Conservation (phyloP, 345 rosid genomes). For the Angophora floribunda region DNA sequence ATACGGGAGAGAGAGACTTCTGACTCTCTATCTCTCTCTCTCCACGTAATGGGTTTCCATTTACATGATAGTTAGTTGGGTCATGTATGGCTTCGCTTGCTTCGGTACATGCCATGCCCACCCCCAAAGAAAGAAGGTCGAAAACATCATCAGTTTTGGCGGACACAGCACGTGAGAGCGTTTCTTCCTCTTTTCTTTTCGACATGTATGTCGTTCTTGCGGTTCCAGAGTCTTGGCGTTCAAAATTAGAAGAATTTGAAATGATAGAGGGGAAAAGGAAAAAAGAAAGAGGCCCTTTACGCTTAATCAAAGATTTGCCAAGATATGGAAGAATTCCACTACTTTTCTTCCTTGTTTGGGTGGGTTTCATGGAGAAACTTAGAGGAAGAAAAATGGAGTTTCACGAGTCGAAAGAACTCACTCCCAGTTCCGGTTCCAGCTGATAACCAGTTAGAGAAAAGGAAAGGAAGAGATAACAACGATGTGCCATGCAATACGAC, state of each 20-base stretch:
- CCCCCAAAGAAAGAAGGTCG: not conserved
- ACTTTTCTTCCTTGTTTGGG: not conserved
- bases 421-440: not conserved
- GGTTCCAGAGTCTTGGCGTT: not conserved
- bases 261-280: not conserved
- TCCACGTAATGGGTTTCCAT: not conserved
- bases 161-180: not conserved
- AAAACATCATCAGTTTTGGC: not conserved
- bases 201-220: not conserved
- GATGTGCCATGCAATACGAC: not conserved
- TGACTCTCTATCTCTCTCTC: not conserved
- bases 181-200: not conserved
- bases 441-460: not conserved
- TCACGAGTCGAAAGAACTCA: not conserved
- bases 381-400: not conserved
- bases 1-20: not conserved
- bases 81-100: not conserved
- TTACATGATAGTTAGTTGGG: not conserved
- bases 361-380: not conserved
- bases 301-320: not conserved
- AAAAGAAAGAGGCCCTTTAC: not conserved
- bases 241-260: not conserved
- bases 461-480: not conserved
- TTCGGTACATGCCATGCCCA: not conserved
- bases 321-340: not conserved